Base-by-base conservation (phyloP, 345 rosid genomes). In the Aegle marmelos region DNA sequence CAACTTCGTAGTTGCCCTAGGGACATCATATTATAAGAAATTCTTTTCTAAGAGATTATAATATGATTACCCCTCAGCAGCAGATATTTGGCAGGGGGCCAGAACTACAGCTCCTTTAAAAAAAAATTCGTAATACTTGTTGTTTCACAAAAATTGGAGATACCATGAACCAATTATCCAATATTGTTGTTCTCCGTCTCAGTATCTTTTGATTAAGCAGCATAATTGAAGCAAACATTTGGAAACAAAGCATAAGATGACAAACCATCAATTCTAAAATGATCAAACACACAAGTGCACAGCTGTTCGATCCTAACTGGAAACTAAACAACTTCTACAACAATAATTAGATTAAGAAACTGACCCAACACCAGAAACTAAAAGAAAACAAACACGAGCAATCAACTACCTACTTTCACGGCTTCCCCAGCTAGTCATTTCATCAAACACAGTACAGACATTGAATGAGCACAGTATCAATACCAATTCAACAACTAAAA, bases 401-500 rank as follows among this genome's bases (percentile, higher is more conserved):
- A 16, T 10, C 6, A 5, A 27, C 37, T 24, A 48, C 4, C 62
- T 22, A 31, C 36, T 30, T 31, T 19, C 63, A 72, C 50, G 28
- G 63, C 34, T 16, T 28, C 9, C 65, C 37, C 78, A 67, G 50
- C 73, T 66, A 74, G 79, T 73, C 87, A 85, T 80, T 81, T 34
- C 56, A 86, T 79, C 90, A 59, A 87, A 85, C 89, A 87, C 79
- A 70, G 80, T 65, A 36, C 50, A 64, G 1, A 11, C 87, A 62
- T 45, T 66, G 59, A 80, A 73, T 14, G 27, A 72, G 79, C 50
- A 76, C 59, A 76, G 59, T 2, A 16, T 17, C 24, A 50, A 7
- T 7, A 3, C 13, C 4, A 4, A 7, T 39, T 4, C 36, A 4
- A 16, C 2, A 50, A 24, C 24, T 11, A 17, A 45, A 27, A 50